These are phyloP conservation scores for Hypericum perforatum DNA, from an alignment of 345 rosid species.

Conservation along the genomic window DNA sequence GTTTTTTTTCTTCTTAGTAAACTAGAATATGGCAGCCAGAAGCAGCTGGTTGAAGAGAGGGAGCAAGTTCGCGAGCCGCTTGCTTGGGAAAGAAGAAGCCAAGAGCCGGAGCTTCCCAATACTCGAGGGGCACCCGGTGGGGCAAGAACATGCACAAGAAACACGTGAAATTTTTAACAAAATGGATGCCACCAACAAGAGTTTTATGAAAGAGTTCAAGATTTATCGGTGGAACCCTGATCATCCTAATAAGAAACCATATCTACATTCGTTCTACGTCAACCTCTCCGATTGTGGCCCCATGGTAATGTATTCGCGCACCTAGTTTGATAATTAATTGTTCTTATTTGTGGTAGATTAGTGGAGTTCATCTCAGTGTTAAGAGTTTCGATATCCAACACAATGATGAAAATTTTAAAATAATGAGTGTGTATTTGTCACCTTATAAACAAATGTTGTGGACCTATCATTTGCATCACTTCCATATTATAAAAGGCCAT, in stretches of 20 bases:
- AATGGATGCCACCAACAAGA: conserved; percentile 11
- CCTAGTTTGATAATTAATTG: no score
- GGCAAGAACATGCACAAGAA: conserved; percentile 37
- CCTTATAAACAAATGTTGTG: no score
- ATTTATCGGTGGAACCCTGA: conserved; percentile 59
- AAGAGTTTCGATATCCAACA: no score
- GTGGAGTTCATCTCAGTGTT: no score
- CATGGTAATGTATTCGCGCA: conserved; percentile 14
- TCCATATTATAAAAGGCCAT: no score
- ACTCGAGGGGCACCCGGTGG: conserved; percentile 38
- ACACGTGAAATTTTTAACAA: conserved; percentile 22
- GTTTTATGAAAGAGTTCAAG: conserved; percentile 45
- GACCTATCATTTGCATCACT: no score
- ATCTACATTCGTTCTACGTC: conserved; percentile 43
- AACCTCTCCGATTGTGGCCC: conserved; percentile 56
- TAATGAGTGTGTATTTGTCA: no score
- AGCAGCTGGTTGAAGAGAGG: no score
- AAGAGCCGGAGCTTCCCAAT: conserved; percentile 28
- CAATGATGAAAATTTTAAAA: no score
- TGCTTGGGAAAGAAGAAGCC: conserved; percentile 11
- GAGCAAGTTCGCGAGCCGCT: neutral
- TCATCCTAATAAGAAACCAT: conserved; percentile 39
- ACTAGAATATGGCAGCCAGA: no score
- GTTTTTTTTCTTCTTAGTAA: no score
- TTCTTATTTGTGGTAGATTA: no score